A percentile compares a stretch with the other conserved stretches of the same genome.
These are phyloP conservation scores for Scleromitrula shiraiana DNA, from an alignment of 2,329 filamentous ascomycete genomes.

Conservation along the genomic window DNA sequence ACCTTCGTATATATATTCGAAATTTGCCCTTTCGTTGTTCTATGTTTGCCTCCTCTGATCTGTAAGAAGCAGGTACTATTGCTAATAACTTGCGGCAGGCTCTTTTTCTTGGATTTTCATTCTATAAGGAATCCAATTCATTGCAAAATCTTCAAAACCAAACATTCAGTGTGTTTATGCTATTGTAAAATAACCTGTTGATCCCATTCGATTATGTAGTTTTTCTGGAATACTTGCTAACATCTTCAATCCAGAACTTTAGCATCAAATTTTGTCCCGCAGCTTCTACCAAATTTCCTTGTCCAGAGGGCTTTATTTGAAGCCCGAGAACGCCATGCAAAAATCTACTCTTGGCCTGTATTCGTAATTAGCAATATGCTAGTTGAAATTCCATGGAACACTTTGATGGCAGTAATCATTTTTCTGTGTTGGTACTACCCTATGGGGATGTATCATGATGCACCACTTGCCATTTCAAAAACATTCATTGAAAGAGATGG, in stretches of 20 bases:
- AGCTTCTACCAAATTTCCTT: constrained; percentile 66
- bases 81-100: constrained; percentile 29
- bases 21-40: constrained; percentile 18
- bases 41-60: constrained; percentile 35
- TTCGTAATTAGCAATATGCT: constrained; percentile 65
- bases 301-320: constrained; percentile 46
- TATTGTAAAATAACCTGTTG: constrained; percentile 34
- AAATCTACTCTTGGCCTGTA: constrained; percentile 67
- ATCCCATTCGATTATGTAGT: background rate
- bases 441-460: constrained; percentile 67
- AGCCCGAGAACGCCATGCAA: constrained; percentile 65
- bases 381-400: constrained; percentile 79
- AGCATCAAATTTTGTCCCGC: constrained; percentile 65
- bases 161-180: constrained; percentile 71
- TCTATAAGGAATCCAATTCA: constrained; percentile 52
- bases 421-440: constrained; percentile 83
- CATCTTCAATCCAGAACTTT: constrained; percentile 41
- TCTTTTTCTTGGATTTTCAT: constrained; percentile 61
- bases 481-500: constrained; percentile 61
- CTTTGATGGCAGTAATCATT: constrained; percentile 64
- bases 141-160: constrained; percentile 60
- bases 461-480: constrained; percentile 44
- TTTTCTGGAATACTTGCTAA: too few relatives aligned
- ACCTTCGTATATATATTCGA: constrained; percentile 45
- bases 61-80: background rate